Evolutionary conservation across 2,329 filamentous ascomycete genomes (phyloP), one percentile per base, ranked within the genome.

Genomic region (Colletotrichum truncatum): DNA sequence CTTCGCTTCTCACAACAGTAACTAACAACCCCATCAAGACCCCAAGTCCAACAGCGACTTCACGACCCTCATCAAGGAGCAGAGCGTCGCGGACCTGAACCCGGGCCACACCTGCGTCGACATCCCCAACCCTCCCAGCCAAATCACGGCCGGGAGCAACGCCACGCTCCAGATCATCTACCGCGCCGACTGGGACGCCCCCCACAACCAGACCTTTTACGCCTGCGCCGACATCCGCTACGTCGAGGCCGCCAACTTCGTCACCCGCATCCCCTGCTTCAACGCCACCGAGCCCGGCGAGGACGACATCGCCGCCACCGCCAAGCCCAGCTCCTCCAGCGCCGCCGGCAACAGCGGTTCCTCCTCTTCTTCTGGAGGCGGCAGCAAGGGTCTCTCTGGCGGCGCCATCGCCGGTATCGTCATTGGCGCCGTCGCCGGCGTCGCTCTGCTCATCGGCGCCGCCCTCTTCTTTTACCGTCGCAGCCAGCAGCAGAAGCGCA

Each of bases 121-220:
- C 51, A 66, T 78, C 51, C 71, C 73, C 30, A 63, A 71, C 57
- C 67, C 73, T 2, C 72, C 77, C 25, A 59, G 67, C 23, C 69
- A 62, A 39, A 69, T 75, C 46, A 38, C 63, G 14, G 67, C 73
- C 11, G 79, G 79, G 11, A 71, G 72, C 21, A 79, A 79, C 68
- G 79, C 80, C 6, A 82, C 80, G 11, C 73, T 81, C 49, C 79
- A 80, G 68, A 71, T 81, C 60, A 74, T 74, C 58, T 81, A 81
- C 71, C 73, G 69, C 63, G 74, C 77, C 52, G 74, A 76, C 63
- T 76, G 74, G 60, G 73, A 76, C 64, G 73, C 70, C 38, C 73
- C 71, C 6, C 70, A 73, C 53, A 75, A 75, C 62, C 72, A 78
- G 67, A 77, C 74, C 55, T 80, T 77, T 70, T 80, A 77, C 64